A percentile compares a stretch with the other conserved stretches of the same genome.
Conservation (phyloP, 257 asterid genomes). For the Cynanchum wilfordii region DNA sequence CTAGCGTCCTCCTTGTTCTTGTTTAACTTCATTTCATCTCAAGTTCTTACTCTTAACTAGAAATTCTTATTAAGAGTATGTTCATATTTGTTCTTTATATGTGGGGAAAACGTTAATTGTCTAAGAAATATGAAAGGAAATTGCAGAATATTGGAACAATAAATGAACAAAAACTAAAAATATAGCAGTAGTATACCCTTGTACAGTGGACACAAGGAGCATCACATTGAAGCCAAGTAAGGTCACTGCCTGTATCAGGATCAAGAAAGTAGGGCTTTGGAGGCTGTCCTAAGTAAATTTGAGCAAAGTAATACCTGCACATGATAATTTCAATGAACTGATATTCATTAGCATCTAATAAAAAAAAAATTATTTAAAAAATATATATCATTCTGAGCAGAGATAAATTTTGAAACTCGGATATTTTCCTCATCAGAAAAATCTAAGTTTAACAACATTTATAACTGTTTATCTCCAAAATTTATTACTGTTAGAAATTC, state of each 20-base stretch:
- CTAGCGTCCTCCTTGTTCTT: background rate
- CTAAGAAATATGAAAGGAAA: background rate
- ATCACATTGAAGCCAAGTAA: slow-evolving; percentile 98
- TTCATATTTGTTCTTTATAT: background rate
- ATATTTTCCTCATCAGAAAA: no score
- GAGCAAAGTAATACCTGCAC: slow-evolving; percentile 80
- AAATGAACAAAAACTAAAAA: background rate
- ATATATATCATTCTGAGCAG: background rate
- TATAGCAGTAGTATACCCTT: slow-evolving; percentile 30
- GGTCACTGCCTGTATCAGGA: slow-evolving; percentile 99
- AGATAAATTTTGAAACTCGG: background rate
- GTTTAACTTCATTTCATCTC: background rate
- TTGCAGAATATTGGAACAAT: background rate
- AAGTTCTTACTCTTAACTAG: background rate
- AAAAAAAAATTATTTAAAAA: no score
- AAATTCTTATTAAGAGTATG: background rate
- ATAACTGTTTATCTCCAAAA: background rate
- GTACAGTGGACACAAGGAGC: slow-evolving; percentile 98
- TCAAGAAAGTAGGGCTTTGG: slow-evolving; percentile 93
- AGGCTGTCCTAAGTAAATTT: slow-evolving; percentile 73
- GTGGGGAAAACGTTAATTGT: no score
- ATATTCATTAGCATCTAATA: background rate
- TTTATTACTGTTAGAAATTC: background rate
- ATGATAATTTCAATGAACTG: slow-evolving; percentile 10
- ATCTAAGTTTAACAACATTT: background rate